Evolutionary conservation across 352 stramenopile species (phyloP), one percentile per base, ranked within the genome.

Genomic region (Pythium oligandrum): DNA sequence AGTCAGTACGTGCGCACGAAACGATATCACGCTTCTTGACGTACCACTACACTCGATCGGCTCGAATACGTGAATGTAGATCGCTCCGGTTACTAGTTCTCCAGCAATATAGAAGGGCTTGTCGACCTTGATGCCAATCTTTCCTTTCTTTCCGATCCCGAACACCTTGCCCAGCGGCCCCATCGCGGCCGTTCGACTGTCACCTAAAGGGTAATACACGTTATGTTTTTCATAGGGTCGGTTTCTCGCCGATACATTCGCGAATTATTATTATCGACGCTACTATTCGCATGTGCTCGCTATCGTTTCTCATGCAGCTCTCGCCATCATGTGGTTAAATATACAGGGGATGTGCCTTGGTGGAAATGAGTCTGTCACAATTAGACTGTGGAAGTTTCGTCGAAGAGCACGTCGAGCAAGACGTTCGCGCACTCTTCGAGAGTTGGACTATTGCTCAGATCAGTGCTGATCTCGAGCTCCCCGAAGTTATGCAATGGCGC

Each of bases 401-500:
- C 59, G 51, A 83, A 86, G 38, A 89, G 72, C 59, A 89, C 59
- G 26, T 89, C 78, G 55, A 86, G 71, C 35, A 89, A 64, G 50
- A 79, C 77, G 35, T 74, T 78, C 38, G 73, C 78, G 45, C 75
- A 88, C 49, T 85, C 78, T 38, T 89, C 73, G 1, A 89, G 66
- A 26, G 69, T 81, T 35, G 78, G 78, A 11, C 67, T 74, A 30
- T 75, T 63, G 35, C 63, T 72, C 45, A 70, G 69, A 39, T 83
- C 77, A 45, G 69, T 73, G 34, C 54, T 57, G n/a, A 66, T 50
- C 10, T 66, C 58, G 10, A 56, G 42, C 4, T 65, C 59, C 17
- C 17, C 17, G 17, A 26, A 26, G 17, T 26, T 26, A 26, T 26
- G 17, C 17, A 26, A 26, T 26, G 17, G 17, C 0, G 17, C 17